Evolutionary conservation across 148 eudicot species (phyloP).

Genomic region (Heliamphora exappendiculata): DNA sequence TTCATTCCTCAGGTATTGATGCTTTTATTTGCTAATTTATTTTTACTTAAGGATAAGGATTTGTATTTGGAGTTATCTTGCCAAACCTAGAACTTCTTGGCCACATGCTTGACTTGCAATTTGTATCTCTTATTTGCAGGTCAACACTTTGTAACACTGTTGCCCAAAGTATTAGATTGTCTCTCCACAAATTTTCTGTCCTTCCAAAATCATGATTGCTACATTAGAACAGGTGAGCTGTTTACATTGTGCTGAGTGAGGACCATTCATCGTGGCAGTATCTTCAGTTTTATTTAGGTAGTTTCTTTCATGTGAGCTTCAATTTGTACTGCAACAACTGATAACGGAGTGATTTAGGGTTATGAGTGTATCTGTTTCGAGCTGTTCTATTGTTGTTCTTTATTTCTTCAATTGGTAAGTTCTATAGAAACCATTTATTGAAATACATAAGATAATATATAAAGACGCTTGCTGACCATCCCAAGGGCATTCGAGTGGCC

Average conservation of each 20-base stretch:
- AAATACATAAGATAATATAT: background rate
- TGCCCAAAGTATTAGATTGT: conserved; percentile 77
- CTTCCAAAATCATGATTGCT: conserved; percentile 85
- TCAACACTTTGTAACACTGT: conserved; percentile 48
- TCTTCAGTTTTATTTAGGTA: background rate
- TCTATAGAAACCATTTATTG: background rate
- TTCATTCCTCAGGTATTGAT: conserved; percentile 72
- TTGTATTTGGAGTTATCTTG: background rate
- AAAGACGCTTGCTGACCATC: background rate
- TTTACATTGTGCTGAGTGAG: background rate
- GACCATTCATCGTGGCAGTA: background rate
- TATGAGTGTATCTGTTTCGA: background rate
- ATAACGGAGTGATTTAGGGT: background rate
- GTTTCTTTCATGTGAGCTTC: background rate
- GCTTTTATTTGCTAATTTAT: conserved; percentile 6
- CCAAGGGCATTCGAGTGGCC: background rate
- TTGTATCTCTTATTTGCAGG: conserved; percentile 44
- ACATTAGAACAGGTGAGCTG: conserved; percentile 75
- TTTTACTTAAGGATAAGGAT: background rate
- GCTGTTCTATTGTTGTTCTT: background rate
- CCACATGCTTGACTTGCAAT: background rate
- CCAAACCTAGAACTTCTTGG: conserved; percentile 7
- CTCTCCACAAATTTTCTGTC: conserved; percentile 71
- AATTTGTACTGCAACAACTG: background rate
- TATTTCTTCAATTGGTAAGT: background rate